phyloP scores from a whole-genome alignment of 306 rosid genomes.

The Oxytropis ochrocephala region DNA sequence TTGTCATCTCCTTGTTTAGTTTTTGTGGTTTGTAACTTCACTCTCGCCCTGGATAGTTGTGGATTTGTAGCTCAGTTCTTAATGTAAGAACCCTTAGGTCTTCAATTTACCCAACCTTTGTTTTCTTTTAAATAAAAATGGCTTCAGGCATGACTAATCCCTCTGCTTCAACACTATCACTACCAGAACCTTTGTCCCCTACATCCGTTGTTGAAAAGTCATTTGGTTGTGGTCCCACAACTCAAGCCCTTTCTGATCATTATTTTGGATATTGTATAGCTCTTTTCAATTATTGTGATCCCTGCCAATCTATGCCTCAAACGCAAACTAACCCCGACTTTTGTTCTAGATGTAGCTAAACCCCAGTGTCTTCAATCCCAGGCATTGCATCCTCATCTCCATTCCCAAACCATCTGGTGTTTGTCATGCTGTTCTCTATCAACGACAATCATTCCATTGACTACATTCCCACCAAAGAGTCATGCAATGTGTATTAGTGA shows the following conservation, averaged over 20 bases:
- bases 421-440: neutral
- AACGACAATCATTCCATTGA: neutral
- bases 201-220: neutral
- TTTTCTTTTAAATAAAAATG: neutral
- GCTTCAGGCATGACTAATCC: neutral
- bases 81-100: too few relatives aligned
- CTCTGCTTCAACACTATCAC: neutral
- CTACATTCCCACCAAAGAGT: neutral
- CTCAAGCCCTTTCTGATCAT: neutral
- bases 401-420: neutral
- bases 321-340: neutral
- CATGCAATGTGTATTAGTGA: neutral
- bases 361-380: neutral
- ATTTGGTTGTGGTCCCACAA: too few relatives aligned
- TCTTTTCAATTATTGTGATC: neutral
- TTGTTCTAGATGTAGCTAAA: neutral
- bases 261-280: neutral
- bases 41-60: too few relatives aligned
- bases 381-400: neutral
- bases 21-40: too few relatives aligned
- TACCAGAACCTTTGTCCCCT: neutral
- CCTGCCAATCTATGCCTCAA: neutral
- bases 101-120: neutral
- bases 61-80: too few relatives aligned
- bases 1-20: too few relatives aligned